Base-by-base conservation (phyloP, 108 stramenopile genomes). In the Skeletonema potamos region DNA sequence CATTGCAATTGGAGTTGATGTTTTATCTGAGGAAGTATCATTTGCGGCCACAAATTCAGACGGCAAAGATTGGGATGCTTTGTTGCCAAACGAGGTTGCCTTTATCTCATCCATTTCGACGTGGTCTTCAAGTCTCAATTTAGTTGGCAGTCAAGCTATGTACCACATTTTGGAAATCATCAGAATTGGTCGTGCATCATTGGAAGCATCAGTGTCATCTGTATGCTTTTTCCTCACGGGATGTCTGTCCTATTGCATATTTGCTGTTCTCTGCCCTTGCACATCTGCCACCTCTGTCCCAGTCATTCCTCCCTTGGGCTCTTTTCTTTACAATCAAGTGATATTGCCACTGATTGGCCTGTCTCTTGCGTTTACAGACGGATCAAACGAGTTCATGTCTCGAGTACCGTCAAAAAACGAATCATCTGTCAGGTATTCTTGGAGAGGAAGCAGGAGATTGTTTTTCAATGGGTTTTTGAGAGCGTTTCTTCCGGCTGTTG, bases 381-480 rank as follows among this genome's bases (percentile, higher is more conserved):
- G 79, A 15, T 84, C 84, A 9, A 58, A 39, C n/a, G 59, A 82
- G 26, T 86, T 66, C 34, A 96, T 96, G 94, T 74, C 84, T 27
- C 73, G 76, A 27, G 92, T 92, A 0, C 94, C 94, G 3, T 82
- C 85, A 22, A 96, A 96, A 71, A 93, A 93, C 62, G 94, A 93
- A 64, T 29, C 73, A 15, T 80, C 87, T 13, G 24, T 86, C 7
- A 72, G 71, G n/a, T 92, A 91, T 76, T 83, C 86, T 17, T 74
- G 79, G 58, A 85, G 62, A 60, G 89, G 85, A 74, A 80, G 84
- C 30, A 74, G 39, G 36, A 44, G 74, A 20, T 60, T 86, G 18
- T 89, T 74, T 68, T 44, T 56, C 37, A 74, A 62, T 27, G 58
- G 65, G 30, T 64, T 88, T 0, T 28, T 88, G 54, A 89, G 89